Percentiles rank a stretch among this genome's conserved stretches.
Conservation (phyloP, 176 grass and related monocot genomes). For the Aegilops bicornis region DNA sequence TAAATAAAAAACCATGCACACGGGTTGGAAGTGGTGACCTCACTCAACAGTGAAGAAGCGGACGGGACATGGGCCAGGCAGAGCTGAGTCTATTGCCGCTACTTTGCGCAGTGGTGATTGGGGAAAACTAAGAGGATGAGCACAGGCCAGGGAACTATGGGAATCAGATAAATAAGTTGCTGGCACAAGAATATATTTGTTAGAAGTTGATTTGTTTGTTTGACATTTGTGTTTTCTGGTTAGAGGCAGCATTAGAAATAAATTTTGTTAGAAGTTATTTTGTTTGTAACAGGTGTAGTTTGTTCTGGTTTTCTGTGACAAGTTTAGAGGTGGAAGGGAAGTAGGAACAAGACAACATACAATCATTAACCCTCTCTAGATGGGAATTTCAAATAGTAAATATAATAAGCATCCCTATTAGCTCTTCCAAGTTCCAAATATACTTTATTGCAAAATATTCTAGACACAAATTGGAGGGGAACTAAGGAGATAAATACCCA, state of each 20-base stretch:
- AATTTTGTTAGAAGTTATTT: not conserved
- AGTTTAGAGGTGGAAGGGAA: not conserved
- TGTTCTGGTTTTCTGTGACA: not conserved
- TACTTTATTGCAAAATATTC: not conserved
- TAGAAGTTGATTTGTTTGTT: not conserved
- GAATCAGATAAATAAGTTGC: not conserved
- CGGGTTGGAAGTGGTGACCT: not conserved
- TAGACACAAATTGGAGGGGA: not conserved
- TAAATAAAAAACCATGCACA: not conserved
- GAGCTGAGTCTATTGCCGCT: not conserved
- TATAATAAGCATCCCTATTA: slow-evolving; percentile 4
- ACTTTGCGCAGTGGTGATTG: not conserved
- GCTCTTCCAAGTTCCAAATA: not conserved
- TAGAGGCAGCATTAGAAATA: not conserved
- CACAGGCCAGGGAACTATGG: not conserved
- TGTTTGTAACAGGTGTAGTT: not conserved
- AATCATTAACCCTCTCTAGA: not conserved
- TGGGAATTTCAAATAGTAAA: not conserved
- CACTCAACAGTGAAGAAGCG: not conserved
- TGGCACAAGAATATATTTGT: not conserved
- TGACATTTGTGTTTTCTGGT: not conserved
- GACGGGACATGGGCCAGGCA: not conserved
- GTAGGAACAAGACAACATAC: not conserved
- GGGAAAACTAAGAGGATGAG: not conserved
- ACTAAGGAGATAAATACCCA: not conserved